Evolutionary conservation across 352 stramenopile genomes (phyloP).

Genomic region (Phytophthora brassicae): DNA sequence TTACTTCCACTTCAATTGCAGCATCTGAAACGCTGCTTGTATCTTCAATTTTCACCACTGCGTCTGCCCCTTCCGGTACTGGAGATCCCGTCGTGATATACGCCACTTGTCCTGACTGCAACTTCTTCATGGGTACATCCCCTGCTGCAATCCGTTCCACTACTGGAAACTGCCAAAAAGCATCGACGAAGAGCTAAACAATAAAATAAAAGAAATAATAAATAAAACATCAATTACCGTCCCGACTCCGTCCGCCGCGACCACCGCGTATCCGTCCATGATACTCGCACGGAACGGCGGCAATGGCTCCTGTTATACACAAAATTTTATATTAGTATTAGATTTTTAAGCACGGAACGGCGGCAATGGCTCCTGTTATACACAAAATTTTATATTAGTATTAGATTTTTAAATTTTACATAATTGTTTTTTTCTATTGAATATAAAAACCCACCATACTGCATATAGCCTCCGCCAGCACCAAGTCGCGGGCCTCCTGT

Average conservation of each 20-base stretch:
- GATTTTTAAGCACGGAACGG: conserved; percentile 95
- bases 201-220: neutral
- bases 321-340: no score
- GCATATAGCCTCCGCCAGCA: conserved; percentile 54
- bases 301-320: conserved; percentile 70
- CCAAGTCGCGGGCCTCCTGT: conserved; percentile 42
- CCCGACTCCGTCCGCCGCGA: conserved; percentile 79
- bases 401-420: no score
- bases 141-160: conserved; percentile 72
- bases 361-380: conserved; percentile 84
- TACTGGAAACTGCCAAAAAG: conserved; percentile 54
- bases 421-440: neutral
- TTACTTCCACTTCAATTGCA: conserved; percentile 48
- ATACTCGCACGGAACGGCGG: conserved; percentile 96
- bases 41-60: conserved; percentile 95
- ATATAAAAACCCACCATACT: conserved; percentile 36
- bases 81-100: conserved; percentile 97
- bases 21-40: conserved; percentile 58
- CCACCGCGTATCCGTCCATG: conserved; percentile 98
- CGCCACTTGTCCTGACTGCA: conserved; percentile 54
- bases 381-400: neutral
- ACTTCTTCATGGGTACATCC: conserved; percentile 37
- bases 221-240: conserved; percentile 33
- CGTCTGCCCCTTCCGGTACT: conserved; percentile 89
- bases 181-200: neutral